These are phyloP conservation scores for Chlorella ohadii DNA, from an alignment of 139 green algal genomes.

Conservation along the genomic window DNA sequence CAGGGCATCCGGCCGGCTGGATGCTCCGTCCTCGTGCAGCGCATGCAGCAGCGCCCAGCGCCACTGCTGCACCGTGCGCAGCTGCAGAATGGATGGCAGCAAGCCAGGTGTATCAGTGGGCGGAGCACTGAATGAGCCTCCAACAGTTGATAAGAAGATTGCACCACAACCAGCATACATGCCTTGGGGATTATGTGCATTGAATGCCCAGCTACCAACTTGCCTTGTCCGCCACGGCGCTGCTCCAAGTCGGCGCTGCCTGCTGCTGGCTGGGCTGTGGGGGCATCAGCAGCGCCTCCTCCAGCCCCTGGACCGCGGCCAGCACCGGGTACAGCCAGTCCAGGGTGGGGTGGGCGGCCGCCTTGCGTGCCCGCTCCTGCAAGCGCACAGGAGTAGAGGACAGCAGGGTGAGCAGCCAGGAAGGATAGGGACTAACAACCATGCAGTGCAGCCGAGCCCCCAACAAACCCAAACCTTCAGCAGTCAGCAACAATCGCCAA, in stretches of 20 bases:
- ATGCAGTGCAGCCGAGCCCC: neutral
- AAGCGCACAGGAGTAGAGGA: too few relatives aligned
- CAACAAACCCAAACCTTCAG: neutral
- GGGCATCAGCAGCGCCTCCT: slow-evolving; percentile 44
- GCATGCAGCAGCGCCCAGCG: slow-evolving; percentile 54
- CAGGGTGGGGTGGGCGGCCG: slow-evolving; percentile 60
- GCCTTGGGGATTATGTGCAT: too few relatives aligned
- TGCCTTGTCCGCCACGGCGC: neutral
- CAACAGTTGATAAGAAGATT: too few relatives aligned
- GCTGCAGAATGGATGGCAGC: slow-evolving; percentile 30
- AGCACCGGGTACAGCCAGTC: slow-evolving; percentile 65
- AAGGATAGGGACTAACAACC: neutral
- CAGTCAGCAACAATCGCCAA: neutral
- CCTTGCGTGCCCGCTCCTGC: slow-evolving; percentile 53
- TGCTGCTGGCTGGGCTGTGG: neutral
- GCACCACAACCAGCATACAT: too few relatives aligned
- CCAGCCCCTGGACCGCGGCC: slow-evolving; percentile 47
- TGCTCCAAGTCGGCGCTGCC: neutral
- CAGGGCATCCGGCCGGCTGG: slow-evolving; percentile 1
- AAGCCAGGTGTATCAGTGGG: too few relatives aligned
- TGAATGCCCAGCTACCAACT: too few relatives aligned
- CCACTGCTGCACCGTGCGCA: slow-evolving; percentile 58
- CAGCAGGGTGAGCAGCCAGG: neutral
- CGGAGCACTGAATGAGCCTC: too few relatives aligned
- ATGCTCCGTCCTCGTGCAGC: slow-evolving; percentile 46